Evolutionary conservation across 306 rosid genomes (phyloP).

Genomic region (Carpinus viminea): DNA sequence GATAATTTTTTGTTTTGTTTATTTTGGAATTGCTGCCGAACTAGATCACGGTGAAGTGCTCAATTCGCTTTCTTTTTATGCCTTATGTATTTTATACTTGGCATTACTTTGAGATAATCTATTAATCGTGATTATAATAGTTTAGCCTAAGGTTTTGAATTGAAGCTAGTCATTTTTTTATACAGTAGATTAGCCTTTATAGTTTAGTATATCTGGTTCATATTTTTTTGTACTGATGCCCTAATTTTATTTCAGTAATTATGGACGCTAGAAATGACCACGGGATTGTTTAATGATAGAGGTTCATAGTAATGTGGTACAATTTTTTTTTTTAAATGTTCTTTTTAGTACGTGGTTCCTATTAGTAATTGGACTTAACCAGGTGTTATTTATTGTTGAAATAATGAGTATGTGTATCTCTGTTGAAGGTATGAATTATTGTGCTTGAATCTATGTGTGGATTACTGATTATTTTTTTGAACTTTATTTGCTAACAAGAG

Average conservation of each 20-base stretch:
- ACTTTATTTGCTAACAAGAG: neutral
- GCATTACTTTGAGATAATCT: neutral
- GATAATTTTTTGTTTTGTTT: neutral
- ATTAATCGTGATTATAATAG: neutral
- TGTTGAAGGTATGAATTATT: neutral
- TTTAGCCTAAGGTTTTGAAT: neutral
- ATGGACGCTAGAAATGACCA: neutral
- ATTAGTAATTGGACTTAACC: conserved; percentile 7
- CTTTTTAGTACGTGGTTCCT: neutral
- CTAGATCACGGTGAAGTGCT: too few relatives aligned
- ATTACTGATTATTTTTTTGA: neutral
- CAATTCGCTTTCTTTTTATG: neutral
- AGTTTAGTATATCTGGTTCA: neutral
- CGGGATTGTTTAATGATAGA: neutral
- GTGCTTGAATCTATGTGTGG: conserved; percentile 2
- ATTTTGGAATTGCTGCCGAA: neutral
- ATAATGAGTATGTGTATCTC: neutral
- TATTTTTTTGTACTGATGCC: neutral
- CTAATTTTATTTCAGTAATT: neutral
- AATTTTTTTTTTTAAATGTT: neutral
- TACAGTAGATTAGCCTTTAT: neutral
- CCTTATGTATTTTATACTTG: neutral
- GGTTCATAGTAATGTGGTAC: neutral
- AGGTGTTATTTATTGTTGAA: neutral
- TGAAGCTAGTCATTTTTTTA: neutral